Evolutionary conservation across 345 rosid species (phyloP), one percentile per base, ranked within the genome.

Genomic region (Psidium guajava): DNA sequence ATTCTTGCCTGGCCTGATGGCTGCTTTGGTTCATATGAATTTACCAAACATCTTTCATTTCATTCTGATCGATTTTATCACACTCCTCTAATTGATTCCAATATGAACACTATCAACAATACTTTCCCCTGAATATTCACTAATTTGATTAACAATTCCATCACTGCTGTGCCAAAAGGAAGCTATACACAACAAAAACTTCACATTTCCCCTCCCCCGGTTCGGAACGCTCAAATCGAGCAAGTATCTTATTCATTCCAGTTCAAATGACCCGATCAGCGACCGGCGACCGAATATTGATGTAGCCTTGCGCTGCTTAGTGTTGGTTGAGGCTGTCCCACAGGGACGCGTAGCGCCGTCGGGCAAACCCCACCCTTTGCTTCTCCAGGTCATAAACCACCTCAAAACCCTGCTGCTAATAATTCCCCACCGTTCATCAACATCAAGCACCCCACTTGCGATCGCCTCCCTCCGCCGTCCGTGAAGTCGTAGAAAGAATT

Each of bases 401-500:
- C 85, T 97, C 97, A 58, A 97, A 95, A 8, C 99, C 99, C 87
- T 97, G 99, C 44, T 95, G 99, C 88, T 97, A 98, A 54, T 93
- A 97, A 85, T 96, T 96, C n/a, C 99, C 99, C 4, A 95, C 95
- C 96, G 95, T 96, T 92, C 98, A 96, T 93, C 90, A 96, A 52
- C 99, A 94, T 95, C 87, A 96, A 84, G 74, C 99, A 95, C 32
- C 98, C 99, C 3, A 94, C 93, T 11, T 83, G 92, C 86, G 93
- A 93, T 88, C 99, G 86, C 92, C 96, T 36, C 99, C 98, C 16
- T 1, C 88, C 88, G 56, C 90, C 96, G 90, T 95, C 99, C 84
- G 88, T 24, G 82, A 95, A 95, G 74, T 97, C 94, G 82, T 94
- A 88, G 69, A 97, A 95, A 42, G 95, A 97, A 49, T 97, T 97